A percentile compares a stretch with the other conserved stretches of the same genome.
Evolutionary conservation across 2,329 filamentous ascomycete species (phyloP).

Genomic region (Nemania sp.): DNA sequence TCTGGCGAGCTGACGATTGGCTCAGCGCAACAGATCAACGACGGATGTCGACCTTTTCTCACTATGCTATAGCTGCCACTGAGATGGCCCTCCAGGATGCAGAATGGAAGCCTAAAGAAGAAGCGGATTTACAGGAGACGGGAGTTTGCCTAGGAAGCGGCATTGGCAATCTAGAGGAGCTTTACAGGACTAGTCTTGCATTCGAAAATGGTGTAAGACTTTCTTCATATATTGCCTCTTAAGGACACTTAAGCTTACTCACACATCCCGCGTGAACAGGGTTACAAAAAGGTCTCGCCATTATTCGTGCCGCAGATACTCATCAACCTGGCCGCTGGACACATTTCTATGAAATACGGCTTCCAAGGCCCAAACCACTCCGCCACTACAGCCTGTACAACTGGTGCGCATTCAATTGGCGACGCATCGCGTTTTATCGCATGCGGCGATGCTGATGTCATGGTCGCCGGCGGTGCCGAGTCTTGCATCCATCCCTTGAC

Average conservation of each 20-base stretch:
- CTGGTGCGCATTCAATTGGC: conserved; percentile 92
- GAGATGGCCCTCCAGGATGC: conserved; percentile 89
- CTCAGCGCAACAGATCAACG: conserved; percentile 67
- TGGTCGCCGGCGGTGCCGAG: conserved; percentile 95
- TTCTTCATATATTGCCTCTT: conserved; percentile 10
- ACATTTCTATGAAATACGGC: conserved; percentile 92
- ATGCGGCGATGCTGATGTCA: conserved; percentile 92
- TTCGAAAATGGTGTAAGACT: conserved; percentile 76
- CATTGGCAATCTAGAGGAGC: conserved; percentile 92
- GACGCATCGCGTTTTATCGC: conserved; percentile 93
- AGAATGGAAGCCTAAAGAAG: conserved; percentile 73
- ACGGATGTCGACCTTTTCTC: conserved; percentile 90
- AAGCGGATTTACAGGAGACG: conserved; percentile 77
- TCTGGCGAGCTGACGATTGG: conserved; percentile 68
- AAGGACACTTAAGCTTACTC: conserved; percentile 13
- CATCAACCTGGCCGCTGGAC: conserved; percentile 94
- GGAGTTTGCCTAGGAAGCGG: conserved; percentile 95
- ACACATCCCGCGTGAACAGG: conserved; percentile 61
- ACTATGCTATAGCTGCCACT: conserved; percentile 89
- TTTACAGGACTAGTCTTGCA: conserved; percentile 84
- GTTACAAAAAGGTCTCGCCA: conserved; percentile 92
- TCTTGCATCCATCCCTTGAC: conserved; percentile 96
- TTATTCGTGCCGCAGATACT: conserved; percentile 92
- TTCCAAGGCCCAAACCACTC: conserved; percentile 93
- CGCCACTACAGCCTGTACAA: conserved; percentile 94